phyloP scores from a whole-genome alignment of 2,329 filamentous ascomycete genomes.

The Aspergillus sp. region DNA sequence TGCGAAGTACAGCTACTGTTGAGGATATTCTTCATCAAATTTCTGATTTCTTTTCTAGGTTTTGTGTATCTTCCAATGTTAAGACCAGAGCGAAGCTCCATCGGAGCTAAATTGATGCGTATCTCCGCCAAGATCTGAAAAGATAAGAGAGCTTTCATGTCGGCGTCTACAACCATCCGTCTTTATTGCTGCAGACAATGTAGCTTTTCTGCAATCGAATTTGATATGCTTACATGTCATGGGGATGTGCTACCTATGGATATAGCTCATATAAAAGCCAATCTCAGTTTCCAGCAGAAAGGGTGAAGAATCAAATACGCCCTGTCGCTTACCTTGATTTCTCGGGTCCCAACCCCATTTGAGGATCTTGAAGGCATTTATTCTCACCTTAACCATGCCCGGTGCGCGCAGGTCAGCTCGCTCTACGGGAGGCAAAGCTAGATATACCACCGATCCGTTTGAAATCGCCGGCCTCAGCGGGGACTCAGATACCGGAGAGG shows the following conservation, averaged over 20 bases:
- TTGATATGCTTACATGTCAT: no score
- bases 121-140: background rate
- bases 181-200: background rate
- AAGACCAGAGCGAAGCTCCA: background rate
- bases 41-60: no score
- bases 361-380: background rate
- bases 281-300: no score
- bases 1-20: no score
- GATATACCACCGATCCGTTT: conserved; percentile 32
- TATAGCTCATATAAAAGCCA: no score
- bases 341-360: no score
- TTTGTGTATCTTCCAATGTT: no score
- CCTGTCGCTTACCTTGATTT: no score
- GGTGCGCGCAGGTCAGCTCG: conserved; percentile 30
- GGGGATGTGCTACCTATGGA: no score
- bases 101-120: background rate
- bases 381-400: conserved; percentile 11
- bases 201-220: background rate
- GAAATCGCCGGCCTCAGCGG: conserved; percentile 26
- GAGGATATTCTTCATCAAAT: no score
- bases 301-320: no score
- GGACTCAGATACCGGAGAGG: conserved; percentile 18
- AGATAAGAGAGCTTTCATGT: background rate
- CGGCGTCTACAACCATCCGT: background rate
- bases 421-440: conserved; percentile 21